These are phyloP conservation scores for Penicillium digitatum DNA, from an alignment of 2,329 filamentous ascomycete species.

Conservation along the genomic window DNA sequence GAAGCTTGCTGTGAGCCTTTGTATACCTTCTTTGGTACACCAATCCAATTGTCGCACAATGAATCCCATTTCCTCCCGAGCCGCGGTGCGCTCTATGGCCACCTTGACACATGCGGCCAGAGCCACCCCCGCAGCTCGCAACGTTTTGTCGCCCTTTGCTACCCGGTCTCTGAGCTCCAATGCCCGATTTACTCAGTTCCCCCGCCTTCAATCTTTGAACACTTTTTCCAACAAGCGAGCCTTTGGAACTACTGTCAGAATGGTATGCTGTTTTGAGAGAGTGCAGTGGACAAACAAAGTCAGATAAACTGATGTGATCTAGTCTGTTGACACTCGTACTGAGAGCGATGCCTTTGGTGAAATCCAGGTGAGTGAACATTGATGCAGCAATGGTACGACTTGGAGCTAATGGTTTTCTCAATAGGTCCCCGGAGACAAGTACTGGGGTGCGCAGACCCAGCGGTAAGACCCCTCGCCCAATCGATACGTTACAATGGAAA, in stretches of 20 bases:
- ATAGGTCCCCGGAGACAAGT: constrained; percentile 78
- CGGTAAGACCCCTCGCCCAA: constrained; percentile 47
- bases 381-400: neutral
- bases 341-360: constrained; percentile 98
- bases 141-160: constrained; percentile 24
- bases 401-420: constrained; percentile 15
- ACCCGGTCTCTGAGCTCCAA: constrained; percentile 32
- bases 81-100: constrained; percentile 39
- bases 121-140: constrained; percentile 35
- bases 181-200: constrained; percentile 32
- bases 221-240: constrained; percentile 29
- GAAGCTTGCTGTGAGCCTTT: neutral
- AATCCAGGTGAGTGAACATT: constrained; percentile 57
- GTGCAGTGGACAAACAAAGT: neutral
- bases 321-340: constrained; percentile 59
- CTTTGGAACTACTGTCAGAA: constrained; percentile 38
- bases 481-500: neutral
- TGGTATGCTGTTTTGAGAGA: constrained; percentile 27
- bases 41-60: constrained; percentile 31
- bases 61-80: constrained; percentile 33
- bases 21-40: constrained; percentile 5
- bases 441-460: constrained; percentile 98
- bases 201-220: constrained; percentile 35
- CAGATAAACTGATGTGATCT: constrained; percentile 10
- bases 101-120: constrained; percentile 37